Conservation (phyloP, 2,329 filamentous ascomycete species). For the Aureobasidium sp. region DNA sequence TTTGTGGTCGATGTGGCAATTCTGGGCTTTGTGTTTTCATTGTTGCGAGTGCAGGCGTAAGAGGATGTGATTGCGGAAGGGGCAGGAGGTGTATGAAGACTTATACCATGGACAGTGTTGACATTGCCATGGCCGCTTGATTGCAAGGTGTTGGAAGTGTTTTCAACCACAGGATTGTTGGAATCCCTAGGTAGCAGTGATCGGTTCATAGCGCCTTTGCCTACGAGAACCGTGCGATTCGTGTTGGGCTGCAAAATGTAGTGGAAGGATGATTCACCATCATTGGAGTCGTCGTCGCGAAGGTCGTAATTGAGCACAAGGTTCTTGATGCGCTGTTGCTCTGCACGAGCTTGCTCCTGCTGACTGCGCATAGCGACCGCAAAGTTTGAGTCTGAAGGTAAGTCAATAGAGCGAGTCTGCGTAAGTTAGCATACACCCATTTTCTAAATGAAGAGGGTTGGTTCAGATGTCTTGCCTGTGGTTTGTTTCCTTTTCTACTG, state of each 20-base stretch:
- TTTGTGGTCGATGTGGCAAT: not conserved
- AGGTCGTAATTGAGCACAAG: conserved; percentile 94
- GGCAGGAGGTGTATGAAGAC: conserved; percentile 5
- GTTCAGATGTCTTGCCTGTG: conserved; percentile 54
- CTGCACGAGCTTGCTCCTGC: conserved; percentile 88
- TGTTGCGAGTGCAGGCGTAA: not conserved
- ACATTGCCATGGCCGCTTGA: conserved; percentile 9
- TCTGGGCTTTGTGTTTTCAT: conserved; percentile 2
- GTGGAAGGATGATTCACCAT: conserved; percentile 50
- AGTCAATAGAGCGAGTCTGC: conserved; percentile 81
- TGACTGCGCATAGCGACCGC: conserved; percentile 94
- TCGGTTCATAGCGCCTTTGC: conserved; percentile 24
- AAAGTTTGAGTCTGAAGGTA: conserved; percentile 86
- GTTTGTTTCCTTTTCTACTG: conserved; percentile 91
- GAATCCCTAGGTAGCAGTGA: conserved; percentile 17
- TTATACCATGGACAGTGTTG: conserved; percentile 3
- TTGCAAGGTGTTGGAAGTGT: not conserved
- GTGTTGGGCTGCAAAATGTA: conserved; percentile 36
- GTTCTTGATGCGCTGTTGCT: conserved; percentile 97
- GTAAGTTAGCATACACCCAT: conserved; percentile 11
- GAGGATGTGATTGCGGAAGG: not conserved
- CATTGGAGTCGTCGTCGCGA: conserved; percentile 62
- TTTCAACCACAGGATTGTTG: conserved; percentile 19
- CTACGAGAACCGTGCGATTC: conserved; percentile 39
- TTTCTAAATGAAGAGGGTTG: not conserved